Percentiles rank a stretch among this genome's conserved stretches.
These are phyloP conservation scores for Euphorbia celastroides DNA, from an alignment of 441 rosid species.

Conservation along the genomic window DNA sequence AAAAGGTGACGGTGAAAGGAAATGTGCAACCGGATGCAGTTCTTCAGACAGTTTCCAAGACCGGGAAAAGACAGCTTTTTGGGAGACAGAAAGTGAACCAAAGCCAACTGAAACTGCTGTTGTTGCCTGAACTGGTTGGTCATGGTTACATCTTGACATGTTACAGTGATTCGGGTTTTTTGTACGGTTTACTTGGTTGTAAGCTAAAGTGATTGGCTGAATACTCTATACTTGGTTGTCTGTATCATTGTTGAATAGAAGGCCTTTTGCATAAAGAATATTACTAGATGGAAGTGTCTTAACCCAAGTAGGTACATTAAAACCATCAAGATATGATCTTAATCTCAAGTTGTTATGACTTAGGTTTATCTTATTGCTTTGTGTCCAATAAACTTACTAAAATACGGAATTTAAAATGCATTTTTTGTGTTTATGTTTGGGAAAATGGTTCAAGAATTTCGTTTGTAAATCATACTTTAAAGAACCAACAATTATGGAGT, in stretches of 20 bases:
- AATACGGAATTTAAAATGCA: no score
- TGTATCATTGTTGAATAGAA: conserved; percentile 9
- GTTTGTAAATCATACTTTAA: no score
- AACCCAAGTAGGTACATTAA: no score
- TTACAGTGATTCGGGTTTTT: conserved; percentile 1
- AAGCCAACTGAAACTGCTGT: conserved; percentile 37
- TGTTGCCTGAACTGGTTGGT: conserved; percentile 34
- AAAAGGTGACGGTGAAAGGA: conserved; percentile 83
- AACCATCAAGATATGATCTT: no score
- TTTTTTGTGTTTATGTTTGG: no score
- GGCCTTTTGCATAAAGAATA: neutral
- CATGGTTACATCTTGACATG: conserved; percentile 3
- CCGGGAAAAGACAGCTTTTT: no score
- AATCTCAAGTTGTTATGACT: no score
- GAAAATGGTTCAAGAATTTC: no score
- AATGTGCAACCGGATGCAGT: conserved; percentile 78
- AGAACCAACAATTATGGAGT: no score
- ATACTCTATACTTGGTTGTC: conserved; percentile 10
- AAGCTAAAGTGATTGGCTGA: conserved; percentile 22
- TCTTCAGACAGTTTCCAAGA: conserved; percentile 67
- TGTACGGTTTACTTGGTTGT: conserved; percentile 17
- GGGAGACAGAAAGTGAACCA: conserved; percentile 8
- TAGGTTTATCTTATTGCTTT: neutral
- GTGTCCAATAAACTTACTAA: no score
- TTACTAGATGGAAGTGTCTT: no score